Evolutionary conservation across 2,329 filamentous ascomycete species (phyloP), one percentile per base, ranked within the genome.

Genomic region (Colletotrichum filicis): DNA sequence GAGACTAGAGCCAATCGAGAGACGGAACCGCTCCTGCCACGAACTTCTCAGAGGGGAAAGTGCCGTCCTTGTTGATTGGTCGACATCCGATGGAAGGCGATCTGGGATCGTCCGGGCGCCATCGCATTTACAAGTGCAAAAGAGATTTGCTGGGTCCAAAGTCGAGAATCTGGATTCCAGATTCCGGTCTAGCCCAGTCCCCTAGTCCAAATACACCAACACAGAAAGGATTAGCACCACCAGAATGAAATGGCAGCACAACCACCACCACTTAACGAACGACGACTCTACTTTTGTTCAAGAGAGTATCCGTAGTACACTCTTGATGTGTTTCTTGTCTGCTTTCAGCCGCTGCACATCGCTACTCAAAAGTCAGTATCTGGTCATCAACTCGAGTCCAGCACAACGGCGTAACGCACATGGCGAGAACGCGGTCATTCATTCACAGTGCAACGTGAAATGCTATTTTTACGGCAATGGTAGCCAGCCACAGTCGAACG

Each of bases 51-150:
- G 61, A 71, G 62, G 35, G 49, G 56, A 71, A 65, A 66, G 66
- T 37, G 24, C 22, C 35, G n/a, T 22, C 53, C 14, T 32, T 24
- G 28, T 22, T 42, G 24, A 69, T 71, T 70, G 71, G 71, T 19
- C 37, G 26, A 14, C 8, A 22, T 49, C 57, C n/a, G 28, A 42
- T 24, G 56, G 49, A 57, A 35, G 60, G 42, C 59, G 66, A 71
- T 66, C 66, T 73, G 35, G 59, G 59, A 73, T 73, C 71, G 71
- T 61, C 71, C 60, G 57, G 60, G 56, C 55, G 59, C 53, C 52
- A 60, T 73, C 70, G 59, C 60, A 71, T 70, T 57, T 59, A 42
- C 42, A 49, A 30, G 59, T n/a, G 37, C 59, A 52, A 62, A 62
- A 55, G 55, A 64, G 57, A 60, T 57, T 69, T 57, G 32, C 32